Base-by-base conservation (phyloP, 2,329 filamentous ascomycete species). In the Pseudocercospora fijiensis region DNA sequence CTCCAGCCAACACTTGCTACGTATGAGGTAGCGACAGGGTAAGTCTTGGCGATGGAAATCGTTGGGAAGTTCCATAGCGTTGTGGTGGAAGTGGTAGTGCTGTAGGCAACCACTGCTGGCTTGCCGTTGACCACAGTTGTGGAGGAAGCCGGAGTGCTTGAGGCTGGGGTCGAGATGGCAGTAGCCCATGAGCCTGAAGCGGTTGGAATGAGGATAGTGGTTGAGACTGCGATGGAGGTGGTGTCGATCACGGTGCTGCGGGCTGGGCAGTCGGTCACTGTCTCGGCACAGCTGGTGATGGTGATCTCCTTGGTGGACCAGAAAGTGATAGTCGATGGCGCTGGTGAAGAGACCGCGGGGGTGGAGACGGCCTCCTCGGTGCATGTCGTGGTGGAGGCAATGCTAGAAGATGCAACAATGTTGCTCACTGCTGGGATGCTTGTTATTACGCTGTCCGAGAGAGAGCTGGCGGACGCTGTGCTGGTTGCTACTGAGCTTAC, bases 251-350 rank as follows among this genome's bases (percentile, higher is more conserved):
- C 65, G 37, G 64, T 58, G 65, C 64, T 68, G 53, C 61, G 45
- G 22, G 64, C 67, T 24, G 66, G 63, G 60, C 67, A 67, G 64
- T 64, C 45, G 51, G 60, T 63, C 57, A 68, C 66, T 8, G 53
- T 61, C 16, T 66, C 27, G n/a, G 64, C 57, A 63, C 65, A 69
- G 65, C 58, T 61, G 20, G 68, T 69, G 58, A 71, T 61, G 57
- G 69, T 69, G 57, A 66, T 63, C 30, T 62, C 66, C 49, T 67
- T 65, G 61, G 69, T 69, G n/a, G 53, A 33, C 26, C 30, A 57
- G 53, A 57, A 57, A 26, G 55, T 57, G 2, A 43, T 20, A 20
- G 55, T 57, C 11, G 55, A 57, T 43, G 33, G 53, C 11, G 53
- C 53, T 33, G 52, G 22, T 11, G 27, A 18, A 18, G 52, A 28